These are phyloP conservation scores for Geotrichum candidum DNA, from an alignment of 1,139 yeast species.

Conservation along the genomic window DNA sequence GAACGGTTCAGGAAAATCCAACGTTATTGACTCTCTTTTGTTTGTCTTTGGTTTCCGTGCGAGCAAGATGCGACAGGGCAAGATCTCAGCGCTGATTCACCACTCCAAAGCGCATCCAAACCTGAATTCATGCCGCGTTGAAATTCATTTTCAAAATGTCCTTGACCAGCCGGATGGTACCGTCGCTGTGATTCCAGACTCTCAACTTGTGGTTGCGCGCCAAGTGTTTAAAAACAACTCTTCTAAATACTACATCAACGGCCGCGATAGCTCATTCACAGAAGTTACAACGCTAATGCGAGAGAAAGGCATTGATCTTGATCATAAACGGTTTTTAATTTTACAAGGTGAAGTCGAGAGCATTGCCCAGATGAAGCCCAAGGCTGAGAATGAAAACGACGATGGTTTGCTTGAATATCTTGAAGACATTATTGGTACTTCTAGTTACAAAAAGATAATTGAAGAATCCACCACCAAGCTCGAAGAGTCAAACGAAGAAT, in stretches of 20 bases:
- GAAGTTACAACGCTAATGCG: conserved; percentile 72
- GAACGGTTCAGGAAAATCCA: conserved; percentile 95
- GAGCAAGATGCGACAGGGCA: conserved; percentile 92
- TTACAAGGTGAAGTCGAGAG: conserved; percentile 98
- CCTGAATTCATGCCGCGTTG: conserved; percentile 77
- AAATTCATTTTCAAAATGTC: conserved; percentile 82
- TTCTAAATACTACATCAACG: conserved; percentile 74
- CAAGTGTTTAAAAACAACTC: conserved; percentile 71
- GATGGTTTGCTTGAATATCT: conserved; percentile 91
- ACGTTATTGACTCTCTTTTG: conserved; percentile 90
- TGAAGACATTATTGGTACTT: conserved; percentile 95
- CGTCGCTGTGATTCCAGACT: conserved; percentile 43
- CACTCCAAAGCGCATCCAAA: conserved; percentile 63
- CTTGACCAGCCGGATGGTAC: conserved; percentile 50
- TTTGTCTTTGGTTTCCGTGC: conserved; percentile 98
- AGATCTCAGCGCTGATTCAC: conserved; percentile 84
- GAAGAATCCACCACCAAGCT: conserved; percentile 57
- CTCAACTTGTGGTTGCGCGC: conserved; percentile 67
- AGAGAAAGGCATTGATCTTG: conserved; percentile 87
- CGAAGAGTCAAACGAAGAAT: conserved; percentile 67
- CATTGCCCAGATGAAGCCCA: conserved; percentile 97
- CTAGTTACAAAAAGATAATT: conserved; percentile 70
- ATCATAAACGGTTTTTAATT: conserved; percentile 89
- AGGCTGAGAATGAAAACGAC: conserved; percentile 86
- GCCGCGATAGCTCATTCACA: conserved; percentile 61